A percentile compares a stretch with the other conserved stretches of the same genome.
These are phyloP conservation scores for Talaromyces sp. DNA, from an alignment of 2,329 filamentous ascomycete genomes.

Conservation along the genomic window DNA sequence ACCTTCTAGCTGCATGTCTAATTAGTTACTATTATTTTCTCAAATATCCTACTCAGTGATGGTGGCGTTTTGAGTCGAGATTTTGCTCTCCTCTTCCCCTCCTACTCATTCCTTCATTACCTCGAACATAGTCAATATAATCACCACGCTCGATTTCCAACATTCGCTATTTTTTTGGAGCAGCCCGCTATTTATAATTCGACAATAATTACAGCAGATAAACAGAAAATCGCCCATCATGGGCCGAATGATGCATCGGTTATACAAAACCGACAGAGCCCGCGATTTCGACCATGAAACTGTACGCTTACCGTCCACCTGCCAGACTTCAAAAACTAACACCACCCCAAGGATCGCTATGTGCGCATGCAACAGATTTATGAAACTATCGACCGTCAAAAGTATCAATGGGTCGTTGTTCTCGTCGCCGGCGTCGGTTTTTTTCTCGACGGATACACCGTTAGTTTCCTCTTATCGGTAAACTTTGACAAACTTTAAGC, in stretches of 20 bases:
- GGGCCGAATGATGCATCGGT: slow-evolving; percentile 33
- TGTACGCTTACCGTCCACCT: slow-evolving; percentile 20
- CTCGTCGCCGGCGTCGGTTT: slow-evolving; percentile 50
- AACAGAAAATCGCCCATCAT: slow-evolving; percentile 21
- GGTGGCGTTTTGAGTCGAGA: neutral
- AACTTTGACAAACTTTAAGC: neutral
- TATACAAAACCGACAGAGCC: slow-evolving; percentile 44
- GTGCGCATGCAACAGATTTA: slow-evolving; percentile 45
- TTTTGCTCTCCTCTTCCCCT: neutral
- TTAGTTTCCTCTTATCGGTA: slow-evolving; percentile 18
- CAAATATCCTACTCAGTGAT: neutral
- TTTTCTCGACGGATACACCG: slow-evolving; percentile 48
- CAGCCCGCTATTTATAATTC: neutral
- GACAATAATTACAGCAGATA: neutral
- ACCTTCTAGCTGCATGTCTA: slow-evolving; percentile 1
- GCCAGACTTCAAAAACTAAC: neutral
- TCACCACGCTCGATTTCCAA: neutral
- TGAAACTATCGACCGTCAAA: slow-evolving; percentile 43
- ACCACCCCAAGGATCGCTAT: slow-evolving; percentile 36
- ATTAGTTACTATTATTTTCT: neutral
- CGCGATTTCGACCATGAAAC: slow-evolving; percentile 45
- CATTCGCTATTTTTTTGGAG: neutral
- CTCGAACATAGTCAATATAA: neutral
- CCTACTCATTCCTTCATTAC: neutral
- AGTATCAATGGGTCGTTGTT: slow-evolving; percentile 43